Base-by-base conservation (phyloP, 2,329 filamentous ascomycete genomes). In the Elsinoe ampelina region DNA sequence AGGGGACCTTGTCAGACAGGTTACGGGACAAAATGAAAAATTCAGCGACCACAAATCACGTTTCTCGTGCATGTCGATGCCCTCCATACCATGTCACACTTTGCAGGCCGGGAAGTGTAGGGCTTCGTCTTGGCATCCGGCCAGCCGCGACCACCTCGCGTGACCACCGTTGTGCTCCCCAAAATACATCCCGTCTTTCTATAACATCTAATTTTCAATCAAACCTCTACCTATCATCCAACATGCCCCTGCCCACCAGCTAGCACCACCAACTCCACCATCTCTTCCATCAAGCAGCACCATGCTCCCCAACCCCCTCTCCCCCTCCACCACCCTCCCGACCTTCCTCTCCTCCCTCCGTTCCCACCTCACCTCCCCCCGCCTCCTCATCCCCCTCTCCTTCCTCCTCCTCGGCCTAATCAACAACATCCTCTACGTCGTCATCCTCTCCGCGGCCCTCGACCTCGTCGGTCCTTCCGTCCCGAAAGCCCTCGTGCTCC, bases 361-460 rank as follows among this genome's bases (percentile, higher is more conserved):
- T 2, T 36, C 39, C 26, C 39, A 56, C 41, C 30, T 56, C 15
- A 13, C 26, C 39, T 47, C 39, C 12, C 39, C 39, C 8, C 15
- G 12, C 5, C 35, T 48, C 54, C 39, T 22, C 17, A 56, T 26
- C 10, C 41, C 41, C 32, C 12, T 47, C 39, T 56, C 54, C 42
- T 56, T 56, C 42, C 30, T 36, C 26, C 13, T 56, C 15, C 54
- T 56, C 11, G 89, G 89, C 54, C 75, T 93, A 15, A 93, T 97
- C 69, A 97, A 98, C 73, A 97, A 97, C 74, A 89, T 97, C 63
- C 86, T 96, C 73, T 97, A 96, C 72, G 92, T 97, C 57, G 88
- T 97, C 70, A 93, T 97, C 68, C 86, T 98, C 66, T 95, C 90
- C 30, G 88, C 93, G 35, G 93, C 93, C 2, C 87, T 96, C 65